Evolutionary conservation across 371 early-diverging fungal genomes (phyloP).

Genomic region (Apophysomyces ossiformis): DNA sequence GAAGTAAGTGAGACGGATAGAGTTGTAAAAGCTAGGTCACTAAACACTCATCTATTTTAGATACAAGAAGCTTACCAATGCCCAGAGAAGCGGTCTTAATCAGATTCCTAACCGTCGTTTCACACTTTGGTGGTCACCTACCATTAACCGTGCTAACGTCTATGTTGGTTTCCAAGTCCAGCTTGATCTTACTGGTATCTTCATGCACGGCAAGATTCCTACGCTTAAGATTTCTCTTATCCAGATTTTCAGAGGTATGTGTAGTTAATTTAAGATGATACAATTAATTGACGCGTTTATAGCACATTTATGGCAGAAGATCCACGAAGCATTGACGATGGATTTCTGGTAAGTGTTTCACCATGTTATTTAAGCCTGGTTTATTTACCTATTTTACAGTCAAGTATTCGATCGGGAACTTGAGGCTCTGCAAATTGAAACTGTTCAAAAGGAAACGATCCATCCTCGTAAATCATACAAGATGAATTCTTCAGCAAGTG

Average conservation of each 20-base stretch:
- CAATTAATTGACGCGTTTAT: neutral
- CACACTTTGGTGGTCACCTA: constrained; percentile 99
- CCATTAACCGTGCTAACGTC: constrained; percentile 96
- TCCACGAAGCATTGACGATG: constrained; percentile 96
- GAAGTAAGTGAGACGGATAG: constrained; percentile 34
- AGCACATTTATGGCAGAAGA: constrained; percentile 99
- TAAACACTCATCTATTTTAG: constrained; percentile 22
- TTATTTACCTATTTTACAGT: constrained; percentile 44
- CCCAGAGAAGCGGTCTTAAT: constrained; percentile 97
- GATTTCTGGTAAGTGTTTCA: constrained; percentile 55
- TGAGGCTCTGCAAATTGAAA: constrained; percentile 97
- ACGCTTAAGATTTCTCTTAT: constrained; percentile 98
- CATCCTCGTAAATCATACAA: constrained; percentile 99
- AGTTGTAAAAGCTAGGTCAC: neutral
- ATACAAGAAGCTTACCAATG: constrained; percentile 97
- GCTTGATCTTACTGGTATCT: constrained; percentile 98
- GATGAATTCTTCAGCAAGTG: constrained; percentile 81
- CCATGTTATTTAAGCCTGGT: neutral
- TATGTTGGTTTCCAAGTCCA: constrained; percentile 99
- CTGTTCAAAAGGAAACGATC: constrained; percentile 98
- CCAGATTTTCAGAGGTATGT: constrained; percentile 91
- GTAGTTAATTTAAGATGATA: neutral
- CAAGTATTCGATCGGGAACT: constrained; percentile 98
- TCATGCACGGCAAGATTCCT: constrained; percentile 99
- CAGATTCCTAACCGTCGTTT: constrained; percentile 99